Percentiles rank a stretch among this genome's conserved stretches.
Conservation (phyloP, 441 rosid genomes). For the Hura crepitans region DNA sequence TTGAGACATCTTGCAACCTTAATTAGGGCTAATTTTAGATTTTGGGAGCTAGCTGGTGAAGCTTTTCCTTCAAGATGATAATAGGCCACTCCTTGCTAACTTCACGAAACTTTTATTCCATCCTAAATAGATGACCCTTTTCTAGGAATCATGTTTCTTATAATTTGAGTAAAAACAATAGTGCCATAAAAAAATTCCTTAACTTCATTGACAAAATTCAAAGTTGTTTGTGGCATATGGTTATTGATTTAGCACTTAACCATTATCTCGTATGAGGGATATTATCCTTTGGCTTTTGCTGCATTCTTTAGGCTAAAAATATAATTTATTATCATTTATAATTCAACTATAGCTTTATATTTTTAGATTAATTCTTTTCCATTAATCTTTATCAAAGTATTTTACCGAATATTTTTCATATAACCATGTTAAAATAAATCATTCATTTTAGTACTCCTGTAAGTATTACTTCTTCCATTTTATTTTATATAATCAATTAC, state of each 20-base stretch:
- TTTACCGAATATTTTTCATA: too few species aligned
- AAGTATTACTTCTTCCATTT: too few species aligned
- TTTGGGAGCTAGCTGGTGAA: constrained; percentile 53
- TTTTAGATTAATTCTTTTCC: too few species aligned
- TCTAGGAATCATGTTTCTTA: constrained; percentile 75
- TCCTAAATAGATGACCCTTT: constrained; percentile 70
- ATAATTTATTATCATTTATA: too few species aligned
- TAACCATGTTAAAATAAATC: too few species aligned
- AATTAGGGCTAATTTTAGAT: too few species aligned
- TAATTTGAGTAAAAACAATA: constrained; percentile 58
- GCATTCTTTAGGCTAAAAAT: constrained; percentile 85
- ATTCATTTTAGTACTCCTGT: too few species aligned
- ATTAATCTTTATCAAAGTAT: too few species aligned
- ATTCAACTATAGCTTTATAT: too few species aligned
- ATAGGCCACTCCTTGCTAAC: constrained; percentile 90
- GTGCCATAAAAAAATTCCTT: constrained; percentile 77
- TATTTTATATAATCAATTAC: too few species aligned
- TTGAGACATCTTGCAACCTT: too few species aligned
- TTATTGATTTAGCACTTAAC: constrained; percentile 87
- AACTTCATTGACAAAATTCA: constrained; percentile 77
- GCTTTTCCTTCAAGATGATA: constrained; percentile 66
- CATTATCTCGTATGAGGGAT: constrained; percentile 61
- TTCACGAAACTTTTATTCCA: constrained; percentile 87
- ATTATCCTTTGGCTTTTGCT: constrained; percentile 79
- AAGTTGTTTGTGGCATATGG: constrained; percentile 66